Conservation (phyloP, 176 grass and related monocot species). For the Ampelocalamus luodianensis region DNA sequence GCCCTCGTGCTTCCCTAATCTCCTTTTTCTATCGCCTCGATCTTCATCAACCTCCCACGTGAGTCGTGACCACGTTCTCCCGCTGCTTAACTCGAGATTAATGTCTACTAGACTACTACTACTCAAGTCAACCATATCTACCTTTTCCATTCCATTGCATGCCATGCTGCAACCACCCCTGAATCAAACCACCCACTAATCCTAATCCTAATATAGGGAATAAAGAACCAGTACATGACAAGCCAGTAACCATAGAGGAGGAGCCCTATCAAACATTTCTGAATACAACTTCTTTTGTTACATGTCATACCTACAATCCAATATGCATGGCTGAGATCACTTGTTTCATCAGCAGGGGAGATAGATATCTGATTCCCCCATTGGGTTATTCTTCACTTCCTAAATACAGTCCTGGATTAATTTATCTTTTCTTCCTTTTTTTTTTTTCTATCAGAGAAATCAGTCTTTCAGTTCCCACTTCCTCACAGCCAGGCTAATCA, state of each 20-base stretch:
- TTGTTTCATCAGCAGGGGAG: not conserved
- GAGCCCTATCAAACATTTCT: not conserved
- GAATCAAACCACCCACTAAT: not conserved
- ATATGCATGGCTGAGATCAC: not conserved
- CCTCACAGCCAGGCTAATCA: not conserved
- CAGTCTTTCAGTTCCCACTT: not conserved
- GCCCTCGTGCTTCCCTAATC: conserved; percentile 26
- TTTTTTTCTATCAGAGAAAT: conserved; percentile 10
- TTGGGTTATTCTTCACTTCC: conserved; percentile 10
- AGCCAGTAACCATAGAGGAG: not conserved
- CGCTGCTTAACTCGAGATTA: conserved; percentile 20
- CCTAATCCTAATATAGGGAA: not conserved
- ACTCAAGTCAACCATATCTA: conserved; percentile 29
- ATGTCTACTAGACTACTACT: conserved; percentile 20
- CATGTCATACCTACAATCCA: not conserved
- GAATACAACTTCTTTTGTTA: not conserved
- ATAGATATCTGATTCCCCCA: not conserved
- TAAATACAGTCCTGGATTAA: conserved; percentile 16
- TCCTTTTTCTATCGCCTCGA: not conserved
- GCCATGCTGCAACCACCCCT: not conserved
- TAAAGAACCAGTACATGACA: not conserved
- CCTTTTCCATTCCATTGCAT: not conserved
- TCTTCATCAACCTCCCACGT: conserved; percentile 13
- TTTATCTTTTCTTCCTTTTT: not conserved
- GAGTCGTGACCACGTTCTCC: not conserved